Evolutionary conservation across 257 asterid genomes (phyloP).

Genomic region (Solanum corneliomulleri): DNA sequence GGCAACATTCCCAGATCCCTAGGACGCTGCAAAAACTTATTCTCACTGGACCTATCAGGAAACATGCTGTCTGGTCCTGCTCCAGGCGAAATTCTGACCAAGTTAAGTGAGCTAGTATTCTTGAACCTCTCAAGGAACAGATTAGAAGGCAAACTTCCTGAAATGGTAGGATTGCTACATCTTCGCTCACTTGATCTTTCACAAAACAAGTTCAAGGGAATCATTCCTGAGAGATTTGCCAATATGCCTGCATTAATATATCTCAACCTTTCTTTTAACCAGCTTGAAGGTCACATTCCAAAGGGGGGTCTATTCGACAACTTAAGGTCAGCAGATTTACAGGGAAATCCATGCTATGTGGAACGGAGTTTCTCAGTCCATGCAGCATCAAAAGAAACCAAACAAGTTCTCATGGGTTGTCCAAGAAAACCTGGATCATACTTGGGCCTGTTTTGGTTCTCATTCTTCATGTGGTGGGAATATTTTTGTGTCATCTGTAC

Average conservation of each 20-base stretch:
- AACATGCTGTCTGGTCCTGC: conserved; percentile 44
- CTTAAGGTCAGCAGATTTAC: conserved; percentile 11
- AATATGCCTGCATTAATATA: conserved; percentile 30
- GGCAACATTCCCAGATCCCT: conserved; percentile 43
- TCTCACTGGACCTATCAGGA: conserved; percentile 48
- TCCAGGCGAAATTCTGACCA: conserved; percentile 24
- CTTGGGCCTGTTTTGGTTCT: conserved; percentile 23
- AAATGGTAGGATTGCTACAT: conserved; percentile 17
- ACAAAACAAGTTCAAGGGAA: conserved; percentile 48
- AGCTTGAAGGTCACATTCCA: conserved; percentile 60
- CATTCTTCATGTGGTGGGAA: conserved; percentile 11
- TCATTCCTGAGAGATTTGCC: conserved; percentile 45
- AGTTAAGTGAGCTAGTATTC: conserved; percentile 22
- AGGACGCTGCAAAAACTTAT: conserved; percentile 46
- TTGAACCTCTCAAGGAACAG: conserved; percentile 58
- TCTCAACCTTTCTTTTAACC: conserved; percentile 68
- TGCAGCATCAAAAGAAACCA: conserved; percentile 12
- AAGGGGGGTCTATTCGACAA: conserved; percentile 30
- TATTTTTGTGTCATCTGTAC: not conserved
- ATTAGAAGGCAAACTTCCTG: conserved; percentile 50
- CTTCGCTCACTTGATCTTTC: conserved; percentile 53
- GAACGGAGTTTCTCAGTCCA: conserved; percentile 13
- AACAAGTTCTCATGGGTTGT: conserved; percentile 2
- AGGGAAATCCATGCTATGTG: conserved; percentile 63
- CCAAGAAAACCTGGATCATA: conserved; percentile 21